Evolutionary conservation across 2,329 filamentous ascomycete species (phyloP), one percentile per base, ranked within the genome.

Genomic region (Fusarium tanahbumbuense): DNA sequence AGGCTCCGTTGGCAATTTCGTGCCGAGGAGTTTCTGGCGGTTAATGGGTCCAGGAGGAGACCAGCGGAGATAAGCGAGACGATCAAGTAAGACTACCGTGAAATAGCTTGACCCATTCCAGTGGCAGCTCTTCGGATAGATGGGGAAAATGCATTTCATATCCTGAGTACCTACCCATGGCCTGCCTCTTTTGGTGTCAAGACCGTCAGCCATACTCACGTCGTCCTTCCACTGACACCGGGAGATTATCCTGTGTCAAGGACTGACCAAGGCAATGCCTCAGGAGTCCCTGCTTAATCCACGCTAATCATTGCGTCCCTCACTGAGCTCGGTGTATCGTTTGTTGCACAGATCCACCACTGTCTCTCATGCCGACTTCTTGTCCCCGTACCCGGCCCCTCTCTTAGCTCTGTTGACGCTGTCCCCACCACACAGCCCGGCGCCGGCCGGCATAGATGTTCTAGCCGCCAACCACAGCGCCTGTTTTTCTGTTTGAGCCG

Each of bases 301-400:
- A 59, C 50, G 48, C 47, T 46, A 66, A 41, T 55, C 48, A 66
- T 44, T 20, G 25, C 44, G 28, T 55, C 41, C 42, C 41, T 48
- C 57, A 41, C 46, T 18, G 49, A 52, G 59, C 27, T 41, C 49
- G 42, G 32, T 56, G 55, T 32, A 41, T 56, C 49, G 47, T 47
- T 64, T 40, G 72, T 73, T 53, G 50, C 65, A 68, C 68, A 62
- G 63, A 48, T 73, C 70, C 72, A 74, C 66, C 59, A 52, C 32
- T 68, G 64, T 74, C 64, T 73, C 62, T 64, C 59, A 45, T 56
- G 55, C 65, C 56, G 52, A 61, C 60, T 57, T 67, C 55, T 55
- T 42, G 60, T 46, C 53, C 27, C 63, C 37, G 50, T 50, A 46
- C 42, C 53, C 27, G 23, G 41, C 64, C 60, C 61, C 61, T 64